A percentile compares a stretch with the other conserved stretches of the same genome.
Conservation (phyloP, 345 rosid genomes). For the Rhizophora mangle region DNA sequence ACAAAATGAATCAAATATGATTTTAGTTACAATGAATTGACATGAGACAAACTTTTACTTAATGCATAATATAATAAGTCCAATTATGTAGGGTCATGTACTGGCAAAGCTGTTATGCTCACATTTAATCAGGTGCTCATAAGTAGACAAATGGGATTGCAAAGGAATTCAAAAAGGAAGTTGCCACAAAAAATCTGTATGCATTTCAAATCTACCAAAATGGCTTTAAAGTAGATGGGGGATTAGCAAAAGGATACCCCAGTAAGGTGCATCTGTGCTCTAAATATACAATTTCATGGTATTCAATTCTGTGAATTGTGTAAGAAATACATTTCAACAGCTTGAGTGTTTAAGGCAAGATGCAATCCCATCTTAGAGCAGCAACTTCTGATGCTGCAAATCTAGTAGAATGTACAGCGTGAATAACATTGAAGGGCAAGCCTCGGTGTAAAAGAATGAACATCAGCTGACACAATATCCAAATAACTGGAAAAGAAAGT, state of each 20-base stretch:
- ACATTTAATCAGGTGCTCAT: neutral
- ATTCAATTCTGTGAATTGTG: too few species aligned
- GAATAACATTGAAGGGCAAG: too few species aligned
- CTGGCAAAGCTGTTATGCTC: neutral
- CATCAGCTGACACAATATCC: neutral
- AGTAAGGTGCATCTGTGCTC: too few species aligned
- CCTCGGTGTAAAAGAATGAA: neutral
- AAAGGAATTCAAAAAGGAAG: neutral
- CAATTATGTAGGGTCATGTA: constrained; percentile 1
- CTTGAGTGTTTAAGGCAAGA: neutral
- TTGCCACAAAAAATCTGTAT: too few species aligned
- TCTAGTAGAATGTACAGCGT: neutral
- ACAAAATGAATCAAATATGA: too few species aligned
- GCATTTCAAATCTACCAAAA: too few species aligned
- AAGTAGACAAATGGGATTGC: neutral
- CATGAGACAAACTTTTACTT: neutral
- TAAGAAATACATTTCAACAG: neutral
- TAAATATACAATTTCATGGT: too few species aligned
- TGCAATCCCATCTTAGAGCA: neutral
- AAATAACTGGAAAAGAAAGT: neutral
- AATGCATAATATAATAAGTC: neutral
- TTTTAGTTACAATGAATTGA: neutral
- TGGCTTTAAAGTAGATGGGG: too few species aligned
- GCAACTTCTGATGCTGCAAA: neutral
- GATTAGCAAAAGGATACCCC: too few species aligned